Conservation (phyloP, 2,329 filamentous ascomycete genomes). For the Fusarium sp. region DNA sequence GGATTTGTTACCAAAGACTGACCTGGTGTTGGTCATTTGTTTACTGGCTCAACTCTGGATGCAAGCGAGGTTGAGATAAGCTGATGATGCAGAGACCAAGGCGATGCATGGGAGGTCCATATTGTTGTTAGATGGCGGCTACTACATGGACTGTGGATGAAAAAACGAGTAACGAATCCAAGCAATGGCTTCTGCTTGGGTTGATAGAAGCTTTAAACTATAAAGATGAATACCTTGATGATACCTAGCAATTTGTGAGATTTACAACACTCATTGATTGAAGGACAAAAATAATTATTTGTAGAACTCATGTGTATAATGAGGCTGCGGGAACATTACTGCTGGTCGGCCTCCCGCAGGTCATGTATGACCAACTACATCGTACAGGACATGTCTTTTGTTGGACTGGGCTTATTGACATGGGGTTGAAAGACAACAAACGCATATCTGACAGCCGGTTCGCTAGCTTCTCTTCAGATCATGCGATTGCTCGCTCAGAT, state of each 20-base stretch:
- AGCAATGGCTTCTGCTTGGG: conserved; percentile 33
- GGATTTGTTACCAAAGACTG: conserved; percentile 20
- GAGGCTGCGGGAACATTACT: not conserved
- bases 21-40: conserved; percentile 8
- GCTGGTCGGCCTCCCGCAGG: conserved; percentile 40
- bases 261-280: not conserved
- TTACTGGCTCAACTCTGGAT: conserved; percentile 2
- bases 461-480: not conserved
- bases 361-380: not conserved
- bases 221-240: conserved; percentile 38
- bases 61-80: not conserved
- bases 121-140: conserved; percentile 42
- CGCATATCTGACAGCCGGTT: not conserved
- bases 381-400: not conserved
- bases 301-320: not conserved
- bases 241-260: not conserved
- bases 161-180: conserved; percentile 36
- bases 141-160: conserved; percentile 27
- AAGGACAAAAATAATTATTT: not conserved
- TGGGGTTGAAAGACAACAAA: not conserved
- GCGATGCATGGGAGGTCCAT: conserved; percentile 23
- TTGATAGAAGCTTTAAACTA: conserved; percentile 46
- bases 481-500: not conserved
- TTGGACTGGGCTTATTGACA: not conserved
- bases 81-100: conserved; percentile 20